Evolutionary conservation across 2,329 filamentous ascomycete genomes (phyloP), one percentile per base, ranked within the genome.

Genomic region (Aspergillus quadrilineatus): DNA sequence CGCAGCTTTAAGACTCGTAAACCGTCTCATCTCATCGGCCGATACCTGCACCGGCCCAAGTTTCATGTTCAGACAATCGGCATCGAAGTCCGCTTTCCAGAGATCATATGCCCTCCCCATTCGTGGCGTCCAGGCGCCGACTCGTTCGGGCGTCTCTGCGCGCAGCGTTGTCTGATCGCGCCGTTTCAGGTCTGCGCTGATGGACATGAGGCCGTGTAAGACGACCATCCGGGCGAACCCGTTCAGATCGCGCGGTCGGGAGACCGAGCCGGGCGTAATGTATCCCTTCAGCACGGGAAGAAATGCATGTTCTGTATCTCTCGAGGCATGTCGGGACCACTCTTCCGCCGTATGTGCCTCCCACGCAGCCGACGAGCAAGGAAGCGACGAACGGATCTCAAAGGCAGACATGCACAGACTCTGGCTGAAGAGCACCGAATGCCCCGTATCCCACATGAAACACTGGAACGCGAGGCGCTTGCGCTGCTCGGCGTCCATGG

Each of bases 381-480:
- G 85, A 2, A 87, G 67, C 1, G 78, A 75, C 0, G 83, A 77
- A 0, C 82, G 78, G 1, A 88, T 75, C 62, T 87, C 84, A 49
- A 86, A 86, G 0, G 84, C 82, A 1, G 83, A 86, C 84, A 87
- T 87, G 69, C 84, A 87, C 0, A 87, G 76, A 4, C 82, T 85
- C 64, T 87, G 84, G n/a, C 82, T 86, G 66, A 87, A 87, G 0
- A 87, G 73, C 0, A 86, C 82, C 0, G 84, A 84, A 58, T 87
- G 84, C 53, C 87, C 84, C 0, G 83, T 85, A 61, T 87, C 85
- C 85, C 84, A 87, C 75, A 87, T 82, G 65, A 87, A 88, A 64
- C 83, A 87, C 4, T 85, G 73, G 39, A 86, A 77, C 0, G 83
- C 82, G 0, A 85, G 70, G 72, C 84, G 78, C 68, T 85, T 85